Conservation (phyloP, 176 grass and related monocot species). For the Ampelocalamus luodianensis region DNA sequence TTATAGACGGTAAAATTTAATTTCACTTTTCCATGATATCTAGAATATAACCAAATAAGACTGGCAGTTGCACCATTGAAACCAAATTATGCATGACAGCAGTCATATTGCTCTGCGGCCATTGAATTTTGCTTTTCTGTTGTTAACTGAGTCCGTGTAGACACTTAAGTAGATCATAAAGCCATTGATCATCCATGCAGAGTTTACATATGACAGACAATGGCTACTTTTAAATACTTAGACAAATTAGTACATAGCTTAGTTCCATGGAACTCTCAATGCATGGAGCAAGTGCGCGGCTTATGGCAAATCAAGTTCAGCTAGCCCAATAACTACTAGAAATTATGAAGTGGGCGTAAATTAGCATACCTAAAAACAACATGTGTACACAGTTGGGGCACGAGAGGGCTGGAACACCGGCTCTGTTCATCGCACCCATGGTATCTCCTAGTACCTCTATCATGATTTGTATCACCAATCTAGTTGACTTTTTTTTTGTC, state of each 20-base stretch:
- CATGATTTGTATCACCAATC: no score
- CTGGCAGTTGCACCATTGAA: background rate
- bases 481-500: no score
- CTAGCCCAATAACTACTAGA: background rate
- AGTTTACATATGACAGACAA: background rate
- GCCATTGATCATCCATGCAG: background rate
- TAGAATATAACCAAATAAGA: background rate
- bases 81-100: background rate
- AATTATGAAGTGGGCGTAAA: background rate
- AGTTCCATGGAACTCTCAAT: conserved; percentile 6
- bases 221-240: background rate
- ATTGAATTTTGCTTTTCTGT: background rate
- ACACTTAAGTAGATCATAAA: background rate
- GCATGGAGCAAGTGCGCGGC: background rate
- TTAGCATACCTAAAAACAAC: conserved; percentile 89
- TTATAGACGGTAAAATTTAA: background rate
- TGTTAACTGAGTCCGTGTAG: background rate
- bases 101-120: background rate
- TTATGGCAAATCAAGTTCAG: conserved; percentile 12
- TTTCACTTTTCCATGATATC: conserved; percentile 1
- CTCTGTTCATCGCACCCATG: no score
- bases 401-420: no score
- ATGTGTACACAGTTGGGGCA: no score
- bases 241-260: background rate
- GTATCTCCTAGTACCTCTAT: no score